Evolutionary conservation across 169 alveolate genomes (phyloP).

Genomic region (Perkinsus chesapeaki): DNA sequence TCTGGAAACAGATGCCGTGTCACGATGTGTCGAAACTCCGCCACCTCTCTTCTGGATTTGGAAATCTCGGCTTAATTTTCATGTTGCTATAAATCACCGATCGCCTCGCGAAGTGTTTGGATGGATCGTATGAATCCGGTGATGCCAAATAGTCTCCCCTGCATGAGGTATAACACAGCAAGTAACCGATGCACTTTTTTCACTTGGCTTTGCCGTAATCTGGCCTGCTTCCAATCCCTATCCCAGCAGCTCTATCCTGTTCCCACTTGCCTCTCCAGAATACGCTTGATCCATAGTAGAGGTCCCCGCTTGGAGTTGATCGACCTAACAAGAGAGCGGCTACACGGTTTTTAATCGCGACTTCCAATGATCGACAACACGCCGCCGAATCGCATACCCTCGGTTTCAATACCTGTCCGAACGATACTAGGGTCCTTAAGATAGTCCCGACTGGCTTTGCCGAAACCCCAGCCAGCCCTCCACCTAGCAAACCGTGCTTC

Average conservation of each 20-base stretch:
- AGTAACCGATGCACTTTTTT: not conserved
- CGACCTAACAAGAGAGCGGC: not conserved
- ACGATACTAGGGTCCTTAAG: not conserved
- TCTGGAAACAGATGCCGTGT: not conserved
- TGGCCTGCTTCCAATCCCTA: not conserved
- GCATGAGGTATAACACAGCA: not conserved
- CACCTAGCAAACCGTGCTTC: not conserved
- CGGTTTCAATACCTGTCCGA: not conserved
- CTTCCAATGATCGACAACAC: no score
- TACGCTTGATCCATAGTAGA: not conserved
- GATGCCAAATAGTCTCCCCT: not conserved
- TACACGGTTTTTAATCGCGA: not conserved
- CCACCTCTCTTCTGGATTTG: not conserved
- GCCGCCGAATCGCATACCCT: no score
- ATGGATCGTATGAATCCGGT: not conserved
- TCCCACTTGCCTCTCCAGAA: not conserved
- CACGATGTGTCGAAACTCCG: not conserved
- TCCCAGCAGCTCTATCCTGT: not conserved
- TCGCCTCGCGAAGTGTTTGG: not conserved
- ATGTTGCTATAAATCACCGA: not conserved
- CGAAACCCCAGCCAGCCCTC: slow-evolving; percentile 2
- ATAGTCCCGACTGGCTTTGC: not conserved
- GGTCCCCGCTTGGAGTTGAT: not conserved
- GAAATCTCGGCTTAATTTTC: not conserved
- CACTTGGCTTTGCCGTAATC: not conserved